A percentile compares a stretch with the other conserved stretches of the same genome.
phyloP scores from a whole-genome alignment of 768 basidiomycete genomes.

The Hygrophorus pudorinus region DNA sequence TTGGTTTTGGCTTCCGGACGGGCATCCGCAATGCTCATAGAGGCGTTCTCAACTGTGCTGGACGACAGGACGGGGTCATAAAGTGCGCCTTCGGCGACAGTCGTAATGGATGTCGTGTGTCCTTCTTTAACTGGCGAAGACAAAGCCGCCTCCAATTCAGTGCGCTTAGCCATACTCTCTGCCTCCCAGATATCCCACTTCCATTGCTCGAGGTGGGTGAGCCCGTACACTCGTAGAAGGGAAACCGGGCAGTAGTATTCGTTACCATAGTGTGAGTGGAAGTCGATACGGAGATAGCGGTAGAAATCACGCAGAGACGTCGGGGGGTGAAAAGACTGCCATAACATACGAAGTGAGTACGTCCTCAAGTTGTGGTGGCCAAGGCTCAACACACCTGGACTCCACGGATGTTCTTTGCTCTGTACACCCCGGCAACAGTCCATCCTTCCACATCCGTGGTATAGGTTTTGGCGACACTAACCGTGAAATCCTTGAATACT shows the following conservation, averaged over 20 bases:
- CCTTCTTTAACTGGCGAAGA: not conserved
- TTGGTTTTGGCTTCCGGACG: too few relatives aligned
- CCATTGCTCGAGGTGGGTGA: slow-evolving; percentile 94
- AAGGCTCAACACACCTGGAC: slow-evolving; percentile 79
- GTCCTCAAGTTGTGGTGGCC: too few relatives aligned
- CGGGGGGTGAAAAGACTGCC: slow-evolving; percentile 69
- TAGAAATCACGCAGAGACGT: slow-evolving; percentile 75
- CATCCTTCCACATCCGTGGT: slow-evolving; percentile 51
- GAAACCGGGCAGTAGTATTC: slow-evolving; percentile 97
- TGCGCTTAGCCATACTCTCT: slow-evolving; percentile 48
- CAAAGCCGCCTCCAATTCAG: too few relatives aligned
- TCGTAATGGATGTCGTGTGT: too few relatives aligned
- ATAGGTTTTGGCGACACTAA: slow-evolving; percentile 81
- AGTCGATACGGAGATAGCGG: slow-evolving; percentile 89
- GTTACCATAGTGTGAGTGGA: slow-evolving; percentile 84
- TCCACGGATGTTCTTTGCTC: slow-evolving; percentile 84
- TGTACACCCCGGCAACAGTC: slow-evolving; percentile 66
- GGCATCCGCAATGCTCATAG: too few relatives aligned
- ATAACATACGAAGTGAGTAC: not conserved
- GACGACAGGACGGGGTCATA: too few relatives aligned
- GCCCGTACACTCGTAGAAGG: slow-evolving; percentile 85
- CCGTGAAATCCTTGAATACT: slow-evolving; percentile 84
- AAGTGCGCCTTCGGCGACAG: too few relatives aligned
- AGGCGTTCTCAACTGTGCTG: too few relatives aligned
- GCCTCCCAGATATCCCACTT: slow-evolving; percentile 83